Conservation (phyloP, 108 stramenopile species). For the Cyclotella baltica region DNA sequence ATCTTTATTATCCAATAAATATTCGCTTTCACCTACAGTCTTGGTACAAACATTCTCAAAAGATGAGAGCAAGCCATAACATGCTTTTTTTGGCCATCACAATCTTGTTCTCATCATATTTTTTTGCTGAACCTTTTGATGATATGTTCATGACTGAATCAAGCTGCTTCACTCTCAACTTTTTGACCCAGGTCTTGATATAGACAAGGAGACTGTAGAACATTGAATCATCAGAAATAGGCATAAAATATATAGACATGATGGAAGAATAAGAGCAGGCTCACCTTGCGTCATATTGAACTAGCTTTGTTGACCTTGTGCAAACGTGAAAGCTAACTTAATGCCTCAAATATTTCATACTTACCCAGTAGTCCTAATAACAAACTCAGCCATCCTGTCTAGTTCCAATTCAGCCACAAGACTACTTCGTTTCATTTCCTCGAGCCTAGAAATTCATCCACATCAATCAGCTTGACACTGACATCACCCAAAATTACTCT, state of each 20-base stretch:
- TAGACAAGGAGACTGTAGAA: neutral
- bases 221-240: neutral
- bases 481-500: conserved; percentile 20
- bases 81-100: neutral
- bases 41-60: neutral
- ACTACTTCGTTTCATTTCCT: conserved; percentile 4
- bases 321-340: conserved; percentile 1
- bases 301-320: neutral
- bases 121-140: conserved; percentile 8
- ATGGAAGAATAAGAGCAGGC: neutral
- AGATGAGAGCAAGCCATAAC: conserved; percentile 1
- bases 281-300: conserved; percentile 9
- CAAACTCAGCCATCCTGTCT: conserved; percentile 6
- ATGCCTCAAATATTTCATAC: conserved; percentile 24
- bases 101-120: neutral
- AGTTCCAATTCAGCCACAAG: neutral
- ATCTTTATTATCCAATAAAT: neutral
- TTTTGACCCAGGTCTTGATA: conserved; percentile 24
- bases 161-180: conserved; percentile 9
- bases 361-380: conserved; percentile 21
- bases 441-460: conserved; percentile 12
- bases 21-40: neutral
- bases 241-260: neutral
- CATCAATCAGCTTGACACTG: conserved; percentile 13
- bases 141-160: conserved; percentile 11